A percentile compares a stretch with the other conserved stretches of the same genome.
These are phyloP conservation scores for Backusella psychrophila DNA, from an alignment of 192 early-diverging fungal genomes.

Conservation along the genomic window DNA sequence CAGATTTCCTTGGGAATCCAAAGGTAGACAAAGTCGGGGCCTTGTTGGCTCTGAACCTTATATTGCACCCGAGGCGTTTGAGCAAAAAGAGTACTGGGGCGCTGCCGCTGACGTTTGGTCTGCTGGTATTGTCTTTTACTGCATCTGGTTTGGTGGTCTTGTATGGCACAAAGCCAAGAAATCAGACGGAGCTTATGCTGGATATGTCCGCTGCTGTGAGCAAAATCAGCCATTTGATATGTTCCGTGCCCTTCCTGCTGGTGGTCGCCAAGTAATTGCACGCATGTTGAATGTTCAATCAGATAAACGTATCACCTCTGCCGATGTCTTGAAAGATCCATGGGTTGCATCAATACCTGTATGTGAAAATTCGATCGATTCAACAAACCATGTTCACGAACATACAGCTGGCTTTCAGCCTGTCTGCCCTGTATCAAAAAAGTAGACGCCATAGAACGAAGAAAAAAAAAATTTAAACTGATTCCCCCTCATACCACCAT, in stretches of 20 bases:
- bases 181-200: constrained; percentile 23
- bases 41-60: constrained; percentile 95
- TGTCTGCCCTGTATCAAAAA: neutral
- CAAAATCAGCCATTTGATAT: constrained; percentile 23
- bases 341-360: constrained; percentile 29
- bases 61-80: constrained; percentile 93
- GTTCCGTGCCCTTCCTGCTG: constrained; percentile 12
- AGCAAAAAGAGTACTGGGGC: constrained; percentile 84
- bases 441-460: neutral
- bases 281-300: constrained; percentile 28
- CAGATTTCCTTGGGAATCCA: constrained; percentile 78
- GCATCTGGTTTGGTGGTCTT: constrained; percentile 29
- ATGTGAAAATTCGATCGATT: constrained; percentile 20
- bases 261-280: constrained; percentile 14
- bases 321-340: constrained; percentile 24
- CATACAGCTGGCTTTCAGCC: constrained; percentile 14
- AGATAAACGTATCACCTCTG: constrained; percentile 22
- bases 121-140: constrained; percentile 77
- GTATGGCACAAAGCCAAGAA: constrained; percentile 35
- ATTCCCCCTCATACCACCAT: constrained; percentile 1
- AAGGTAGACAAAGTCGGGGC: constrained; percentile 77
- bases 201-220: constrained; percentile 46
- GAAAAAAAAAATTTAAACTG: neutral
- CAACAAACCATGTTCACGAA: constrained; percentile 9
- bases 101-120: constrained; percentile 93